A percentile compares a stretch with the other conserved stretches of the same genome.
Evolutionary conservation across 306 rosid genomes (phyloP).

Genomic region (Trifolium repens): DNA sequence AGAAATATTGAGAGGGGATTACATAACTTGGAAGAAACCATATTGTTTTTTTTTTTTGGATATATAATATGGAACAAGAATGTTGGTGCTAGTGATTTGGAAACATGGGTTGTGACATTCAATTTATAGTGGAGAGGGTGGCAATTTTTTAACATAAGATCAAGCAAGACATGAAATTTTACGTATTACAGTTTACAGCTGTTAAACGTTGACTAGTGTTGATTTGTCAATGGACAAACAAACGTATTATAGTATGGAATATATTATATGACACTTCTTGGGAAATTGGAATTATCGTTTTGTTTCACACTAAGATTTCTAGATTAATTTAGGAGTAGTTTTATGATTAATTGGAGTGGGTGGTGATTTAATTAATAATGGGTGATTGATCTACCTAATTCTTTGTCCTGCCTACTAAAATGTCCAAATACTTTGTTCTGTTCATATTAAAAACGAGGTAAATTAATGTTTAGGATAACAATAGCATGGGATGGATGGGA

Average conservation of each 20-base stretch:
- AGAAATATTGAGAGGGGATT: slow-evolving; percentile 35
- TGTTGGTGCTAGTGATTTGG: slow-evolving; percentile 26
- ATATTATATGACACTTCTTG: slow-evolving; percentile 12
- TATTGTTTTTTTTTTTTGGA: not conserved
- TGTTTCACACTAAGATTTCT: slow-evolving; percentile 33
- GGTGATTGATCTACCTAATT: slow-evolving; percentile 22
- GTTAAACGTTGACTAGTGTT: slow-evolving; percentile 21
- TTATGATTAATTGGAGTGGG: slow-evolving; percentile 34
- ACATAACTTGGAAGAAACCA: slow-evolving; percentile 44
- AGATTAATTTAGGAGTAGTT: slow-evolving; percentile 1
- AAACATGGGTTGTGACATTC: not conserved
- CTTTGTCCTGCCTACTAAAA: slow-evolving; percentile 31
- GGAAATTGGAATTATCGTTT: slow-evolving; percentile 27
- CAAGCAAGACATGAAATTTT: not conserved
- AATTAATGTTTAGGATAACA: not conserved
- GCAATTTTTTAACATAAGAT: not conserved
- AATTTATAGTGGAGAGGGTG: slow-evolving; percentile 44
- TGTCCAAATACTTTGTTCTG: not conserved
- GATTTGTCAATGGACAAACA: slow-evolving; percentile 5
- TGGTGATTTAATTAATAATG: slow-evolving; percentile 44
- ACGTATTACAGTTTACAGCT: not conserved
- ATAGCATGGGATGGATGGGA: not conserved
- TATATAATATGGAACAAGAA: not conserved
- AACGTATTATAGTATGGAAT: not conserved
- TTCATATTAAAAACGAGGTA: not conserved